Evolutionary conservation across 306 rosid genomes (phyloP).

Genomic region (Cercis canadensis): DNA sequence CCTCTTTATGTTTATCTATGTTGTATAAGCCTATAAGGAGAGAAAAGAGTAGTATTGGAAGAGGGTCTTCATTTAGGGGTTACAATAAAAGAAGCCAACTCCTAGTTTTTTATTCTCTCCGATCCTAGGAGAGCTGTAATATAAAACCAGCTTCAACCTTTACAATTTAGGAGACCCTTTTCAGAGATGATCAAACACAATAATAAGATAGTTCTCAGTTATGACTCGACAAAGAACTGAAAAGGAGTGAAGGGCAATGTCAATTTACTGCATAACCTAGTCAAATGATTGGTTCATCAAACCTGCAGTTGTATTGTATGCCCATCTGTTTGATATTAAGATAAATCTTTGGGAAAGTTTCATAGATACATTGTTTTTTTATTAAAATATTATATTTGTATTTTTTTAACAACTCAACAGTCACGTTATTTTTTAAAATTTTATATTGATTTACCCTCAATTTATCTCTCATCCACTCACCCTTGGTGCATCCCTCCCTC

Average conservation of each 20-base stretch:
- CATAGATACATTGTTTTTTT: too few relatives aligned
- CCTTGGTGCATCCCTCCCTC: too few relatives aligned
- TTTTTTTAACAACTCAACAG: too few relatives aligned
- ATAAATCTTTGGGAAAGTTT: too few relatives aligned
- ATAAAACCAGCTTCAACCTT: not conserved
- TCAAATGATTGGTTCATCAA: not conserved
- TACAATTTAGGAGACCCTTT: not conserved
- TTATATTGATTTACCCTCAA: too few relatives aligned
- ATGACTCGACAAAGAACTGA: not conserved
- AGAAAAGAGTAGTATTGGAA: not conserved
- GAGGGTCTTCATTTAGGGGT: conserved; percentile 18
- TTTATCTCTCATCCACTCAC: too few relatives aligned
- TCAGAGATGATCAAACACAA: not conserved
- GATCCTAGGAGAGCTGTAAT: not conserved
- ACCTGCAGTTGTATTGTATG: not conserved
- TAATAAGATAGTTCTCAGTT: conserved; percentile 3
- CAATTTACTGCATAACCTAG: conserved; percentile 6
- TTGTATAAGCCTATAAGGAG: not conserved
- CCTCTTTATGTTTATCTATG: conserved; percentile 9
- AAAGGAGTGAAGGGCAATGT: not conserved
- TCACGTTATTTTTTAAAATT: too few relatives aligned
- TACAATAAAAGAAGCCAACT: conserved; percentile 22
- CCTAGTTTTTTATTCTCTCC: conserved; percentile 19
- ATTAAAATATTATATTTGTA: too few relatives aligned
- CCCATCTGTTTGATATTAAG: conserved; percentile 33